Evolutionary conservation across 2,329 filamentous ascomycete genomes (phyloP), one percentile per base, ranked within the genome.

Genomic region (Arthrinium phaeospermum): DNA sequence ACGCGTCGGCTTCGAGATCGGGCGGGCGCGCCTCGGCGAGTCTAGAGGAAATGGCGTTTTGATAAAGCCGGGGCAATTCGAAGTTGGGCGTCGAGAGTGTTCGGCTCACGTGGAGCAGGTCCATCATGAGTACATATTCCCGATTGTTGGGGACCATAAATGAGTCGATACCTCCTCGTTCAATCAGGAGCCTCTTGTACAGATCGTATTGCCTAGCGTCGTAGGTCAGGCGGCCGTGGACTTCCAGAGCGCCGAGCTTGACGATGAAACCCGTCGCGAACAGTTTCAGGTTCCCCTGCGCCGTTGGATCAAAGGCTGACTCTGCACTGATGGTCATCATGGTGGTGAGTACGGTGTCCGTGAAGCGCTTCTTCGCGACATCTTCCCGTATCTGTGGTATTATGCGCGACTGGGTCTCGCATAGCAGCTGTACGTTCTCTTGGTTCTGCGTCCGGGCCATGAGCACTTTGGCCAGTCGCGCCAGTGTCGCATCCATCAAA

Each of bases 281-380:
- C 3, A 64, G 30, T 10, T 34, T 41, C 30, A 41, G 30, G 34
- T 41, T 64, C 19, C n/a, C 57, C 3, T 37, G 19, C 4, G 34
- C 19, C 16, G 30, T 22, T 3, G 57, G 0, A 12, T 64, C 57
- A 12, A 14, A 41, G 34, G 34, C 57, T 10, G 57, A n/a, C 13
- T 64, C 57, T 12, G 57, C 57, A 13, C 57, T 64, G 34, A 64
- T 64, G 57, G 57, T 64, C 57, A 64, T 64, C 57, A 64, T 64
- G 30, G 57, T 64, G 16, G 57, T 64, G 4, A 64, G 57, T 22
- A 64, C 57, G 0, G 34, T 64, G 19, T 64, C 57, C 57, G 57
- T n/a, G 34, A 64, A 64, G 57, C 57, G 57, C 22, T 64, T 41
- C 22, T 41, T 37, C 1, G 57, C 57, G 6, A 64, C 57, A 10